A percentile compares a stretch with the other conserved stretches of the same genome.
Evolutionary conservation across 805 yeast genomes (phyloP).

Genomic region (Schizosaccharomyces octosporus): DNA sequence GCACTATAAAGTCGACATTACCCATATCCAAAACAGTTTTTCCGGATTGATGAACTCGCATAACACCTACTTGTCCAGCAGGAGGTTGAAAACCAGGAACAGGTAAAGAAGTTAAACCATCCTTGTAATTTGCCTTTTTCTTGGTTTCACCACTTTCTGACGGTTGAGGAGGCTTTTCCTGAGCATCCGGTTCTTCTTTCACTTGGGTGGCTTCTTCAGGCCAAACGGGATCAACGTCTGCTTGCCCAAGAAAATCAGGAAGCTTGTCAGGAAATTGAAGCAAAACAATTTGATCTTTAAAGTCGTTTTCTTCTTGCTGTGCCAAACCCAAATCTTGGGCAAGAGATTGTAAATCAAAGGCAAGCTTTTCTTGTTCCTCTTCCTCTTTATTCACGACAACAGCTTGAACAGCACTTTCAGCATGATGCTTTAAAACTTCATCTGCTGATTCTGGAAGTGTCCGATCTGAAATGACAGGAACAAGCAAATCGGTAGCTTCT

Average conservation of each 20-base stretch:
- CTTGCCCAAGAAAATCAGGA: background rate
- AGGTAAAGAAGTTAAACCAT: background rate
- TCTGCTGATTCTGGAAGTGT: background rate
- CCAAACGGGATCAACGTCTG: background rate
- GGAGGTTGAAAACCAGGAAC: background rate
- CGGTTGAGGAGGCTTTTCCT: background rate
- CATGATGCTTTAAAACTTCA: background rate
- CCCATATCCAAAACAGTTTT: background rate
- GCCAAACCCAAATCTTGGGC: background rate
- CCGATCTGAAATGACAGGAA: background rate
- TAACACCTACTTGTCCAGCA: background rate
- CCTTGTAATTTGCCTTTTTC: background rate
- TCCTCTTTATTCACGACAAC: background rate
- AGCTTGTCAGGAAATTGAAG: background rate
- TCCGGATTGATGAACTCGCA: slow-evolving; percentile 1
- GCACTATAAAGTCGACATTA: background rate
- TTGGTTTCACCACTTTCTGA: background rate
- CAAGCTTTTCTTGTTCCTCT: background rate
- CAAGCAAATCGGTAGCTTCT: background rate
- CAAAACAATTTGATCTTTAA: background rate
- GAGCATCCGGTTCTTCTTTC: background rate
- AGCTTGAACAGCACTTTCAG: background rate
- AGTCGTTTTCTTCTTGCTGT: background rate
- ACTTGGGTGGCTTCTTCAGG: background rate
- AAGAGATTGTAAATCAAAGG: background rate